Evolutionary conservation across 176 grass and related monocot species (phyloP), one percentile per base, ranked within the genome.

Genomic region (Miscanthus lutarioriparius): DNA sequence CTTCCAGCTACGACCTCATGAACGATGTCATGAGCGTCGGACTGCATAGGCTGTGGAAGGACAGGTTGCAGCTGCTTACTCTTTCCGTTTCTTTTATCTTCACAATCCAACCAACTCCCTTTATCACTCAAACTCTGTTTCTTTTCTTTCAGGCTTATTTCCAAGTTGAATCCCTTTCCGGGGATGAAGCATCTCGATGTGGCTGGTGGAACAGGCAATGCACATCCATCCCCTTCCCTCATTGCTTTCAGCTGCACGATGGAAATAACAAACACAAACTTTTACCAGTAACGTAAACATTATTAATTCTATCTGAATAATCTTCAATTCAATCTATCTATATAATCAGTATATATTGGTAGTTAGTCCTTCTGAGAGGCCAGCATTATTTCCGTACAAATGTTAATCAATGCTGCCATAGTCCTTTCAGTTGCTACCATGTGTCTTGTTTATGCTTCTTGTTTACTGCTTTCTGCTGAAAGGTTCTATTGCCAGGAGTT

Each of bases 111-210:
- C 43, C 64, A 53, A 25, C 28, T 40, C 26, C 14, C 9, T 36
- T 36, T 14, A 12, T 40, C 13, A 64, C 15, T 79, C n/a, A 45
- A 32, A 27, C 17, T 61, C 66, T 14, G 39, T 56, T 28, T 75
- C 27, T 10, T 38, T 83, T 74, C 36, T 74, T 79, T 16, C 54
- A 94, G 95, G 69, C 85, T 98, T 27, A 73, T 98, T 61, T 93
- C 91, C 3, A 89, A 93, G 67, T 35, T 98, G 59, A 88, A 90
- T 84, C 93, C 96, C 65, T 98, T 98, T 76, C 93, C 93, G 20
- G 91, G 96, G 53, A 95, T 98, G 96, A 98, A 98, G 70, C 96
- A 98, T 83, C 89, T 98, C 7, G 96, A 98, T 49, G 96, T 98
- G 38, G 93, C 96, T 74, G 96, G 96, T 78, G 96, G 96, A 45